Percentiles rank a stretch among this genome's conserved stretches.
These are phyloP conservation scores for Scutellaria baicalensis DNA, from an alignment of 257 asterid genomes.

Conservation along the genomic window DNA sequence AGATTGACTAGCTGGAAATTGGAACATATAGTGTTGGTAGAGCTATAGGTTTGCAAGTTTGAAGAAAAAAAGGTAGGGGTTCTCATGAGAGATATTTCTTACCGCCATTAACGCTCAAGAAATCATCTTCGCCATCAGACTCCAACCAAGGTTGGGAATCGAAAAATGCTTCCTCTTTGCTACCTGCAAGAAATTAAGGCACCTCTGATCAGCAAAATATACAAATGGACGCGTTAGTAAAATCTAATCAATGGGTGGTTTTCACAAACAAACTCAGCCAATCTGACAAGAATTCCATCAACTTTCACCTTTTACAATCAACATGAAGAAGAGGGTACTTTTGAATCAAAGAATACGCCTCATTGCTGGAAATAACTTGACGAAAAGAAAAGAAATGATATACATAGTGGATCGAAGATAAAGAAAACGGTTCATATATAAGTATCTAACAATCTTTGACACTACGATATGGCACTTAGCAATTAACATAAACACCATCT, in stretches of 20 bases:
- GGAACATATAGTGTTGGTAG: background rate
- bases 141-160: constrained; percentile 83
- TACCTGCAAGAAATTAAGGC: constrained; percentile 41
- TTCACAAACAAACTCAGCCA: background rate
- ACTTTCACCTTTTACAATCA: background rate
- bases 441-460: too few relatives aligned
- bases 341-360: background rate
- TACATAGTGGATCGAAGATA: too few relatives aligned
- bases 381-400: background rate
- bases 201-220: constrained; percentile 4
- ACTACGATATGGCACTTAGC: too few relatives aligned
- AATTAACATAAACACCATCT: background rate
- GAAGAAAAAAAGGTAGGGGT: background rate
- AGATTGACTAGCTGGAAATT: too few relatives aligned
- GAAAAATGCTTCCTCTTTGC: constrained; percentile 75
- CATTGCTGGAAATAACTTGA: background rate
- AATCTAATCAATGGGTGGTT: background rate
- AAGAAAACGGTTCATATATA: too few relatives aligned
- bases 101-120: constrained; percentile 83
- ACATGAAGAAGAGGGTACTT: background rate
- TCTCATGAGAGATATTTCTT: constrained; percentile 17
- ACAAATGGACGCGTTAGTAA: background rate
- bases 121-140: constrained; percentile 85
- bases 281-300: background rate
- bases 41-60: background rate